Percentiles rank a stretch among this genome's conserved stretches.
Evolutionary conservation across 2,329 filamentous ascomycete genomes (phyloP).

Genomic region (Colletotrichum spinosum): DNA sequence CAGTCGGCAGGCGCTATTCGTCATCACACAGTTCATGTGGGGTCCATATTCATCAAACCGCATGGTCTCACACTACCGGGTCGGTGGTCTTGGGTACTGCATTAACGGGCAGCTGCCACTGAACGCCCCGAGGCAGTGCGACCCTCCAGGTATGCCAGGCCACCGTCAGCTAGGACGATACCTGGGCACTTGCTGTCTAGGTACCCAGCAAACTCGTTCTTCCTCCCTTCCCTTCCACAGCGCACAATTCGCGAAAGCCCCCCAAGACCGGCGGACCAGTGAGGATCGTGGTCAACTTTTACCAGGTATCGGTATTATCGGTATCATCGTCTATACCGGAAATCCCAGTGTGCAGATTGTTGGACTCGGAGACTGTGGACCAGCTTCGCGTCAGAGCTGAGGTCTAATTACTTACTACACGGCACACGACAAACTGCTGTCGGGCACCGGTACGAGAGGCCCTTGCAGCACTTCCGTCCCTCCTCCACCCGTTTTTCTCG

Average conservation of each 20-base stretch:
- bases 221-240: constrained; percentile 33
- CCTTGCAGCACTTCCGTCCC: constrained; percentile 28
- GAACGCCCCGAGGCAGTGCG: not conserved
- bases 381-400: not conserved
- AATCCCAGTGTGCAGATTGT: not conserved
- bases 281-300: constrained; percentile 11
- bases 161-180: constrained; percentile 27
- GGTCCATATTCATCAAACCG: constrained; percentile 32
- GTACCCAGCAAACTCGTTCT: constrained; percentile 8
- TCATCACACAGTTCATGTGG: constrained; percentile 34
- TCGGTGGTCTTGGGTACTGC: constrained; percentile 21
- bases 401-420: not conserved
- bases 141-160: constrained; percentile 15
- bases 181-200: not conserved
- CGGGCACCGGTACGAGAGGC: constrained; percentile 28
- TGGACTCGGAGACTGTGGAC: constrained; percentile 1
- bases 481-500: constrained; percentile 36
- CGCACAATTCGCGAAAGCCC: constrained; percentile 22
- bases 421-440: constrained; percentile 6
- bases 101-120: constrained; percentile 29
- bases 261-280: constrained; percentile 13
- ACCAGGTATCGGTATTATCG: constrained; percentile 18
- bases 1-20: constrained; percentile 27
- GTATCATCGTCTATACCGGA: not conserved
- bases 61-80: constrained; percentile 20